phyloP scores from a whole-genome alignment of 306 rosid species.

The Bauhinia variegata region DNA sequence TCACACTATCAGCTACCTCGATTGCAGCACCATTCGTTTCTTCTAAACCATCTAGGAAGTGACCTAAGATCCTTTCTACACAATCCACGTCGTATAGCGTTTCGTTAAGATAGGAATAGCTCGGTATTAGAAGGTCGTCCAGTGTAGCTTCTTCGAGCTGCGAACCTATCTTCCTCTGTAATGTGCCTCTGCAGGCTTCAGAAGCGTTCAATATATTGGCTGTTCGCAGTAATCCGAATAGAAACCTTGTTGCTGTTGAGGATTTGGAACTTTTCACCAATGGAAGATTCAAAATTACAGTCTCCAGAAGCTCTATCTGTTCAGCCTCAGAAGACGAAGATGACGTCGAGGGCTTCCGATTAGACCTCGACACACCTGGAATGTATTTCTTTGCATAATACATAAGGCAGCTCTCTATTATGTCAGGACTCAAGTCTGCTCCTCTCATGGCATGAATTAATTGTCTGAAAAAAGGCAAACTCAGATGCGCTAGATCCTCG shows the following conservation, averaged over 20 bases:
- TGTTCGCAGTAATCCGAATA: constrained; percentile 76
- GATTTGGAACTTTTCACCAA: constrained; percentile 57
- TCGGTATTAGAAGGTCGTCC: constrained; percentile 89
- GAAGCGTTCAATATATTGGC: constrained; percentile 79
- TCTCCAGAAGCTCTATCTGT: constrained; percentile 81
- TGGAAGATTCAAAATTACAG: constrained; percentile 71
- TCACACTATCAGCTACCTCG: constrained; percentile 27
- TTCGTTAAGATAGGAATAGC: constrained; percentile 88
- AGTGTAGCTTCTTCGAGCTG: constrained; percentile 88
- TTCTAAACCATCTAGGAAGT: constrained; percentile 57
- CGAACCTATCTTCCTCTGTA: constrained; percentile 88
- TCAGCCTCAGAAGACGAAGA: constrained; percentile 60
- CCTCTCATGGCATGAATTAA: constrained; percentile 65
- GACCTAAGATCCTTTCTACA: constrained; percentile 66
- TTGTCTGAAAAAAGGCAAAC: constrained; percentile 69
- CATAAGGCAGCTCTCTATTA: constrained; percentile 77
- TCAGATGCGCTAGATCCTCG: constrained; percentile 72
- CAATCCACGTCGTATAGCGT: constrained; percentile 90
- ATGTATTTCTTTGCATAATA: constrained; percentile 81
- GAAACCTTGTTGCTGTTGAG: constrained; percentile 62
- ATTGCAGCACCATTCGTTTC: constrained; percentile 32
- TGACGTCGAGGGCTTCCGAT: constrained; percentile 60
- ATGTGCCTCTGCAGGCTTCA: constrained; percentile 56
- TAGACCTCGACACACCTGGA: constrained; percentile 80
- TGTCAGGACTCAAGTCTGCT: constrained; percentile 58